Conservation (phyloP, 2,329 filamentous ascomycete species). For the Penicillium italicum region DNA sequence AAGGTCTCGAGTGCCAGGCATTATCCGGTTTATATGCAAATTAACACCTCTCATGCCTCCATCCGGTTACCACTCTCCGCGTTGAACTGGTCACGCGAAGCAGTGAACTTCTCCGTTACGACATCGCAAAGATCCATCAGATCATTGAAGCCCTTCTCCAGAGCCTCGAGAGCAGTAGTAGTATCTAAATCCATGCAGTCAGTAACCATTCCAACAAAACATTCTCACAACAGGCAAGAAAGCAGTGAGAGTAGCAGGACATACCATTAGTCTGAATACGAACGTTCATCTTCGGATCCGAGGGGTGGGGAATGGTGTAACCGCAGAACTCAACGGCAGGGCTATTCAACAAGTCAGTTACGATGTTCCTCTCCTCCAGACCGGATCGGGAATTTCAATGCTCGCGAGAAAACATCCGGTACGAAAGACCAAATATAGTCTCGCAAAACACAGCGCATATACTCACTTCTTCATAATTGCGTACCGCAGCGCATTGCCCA, state of each 20-base stretch:
- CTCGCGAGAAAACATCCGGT: not conserved
- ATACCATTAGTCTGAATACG: constrained; percentile 95
- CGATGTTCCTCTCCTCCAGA: not conserved
- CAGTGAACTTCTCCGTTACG: constrained; percentile 82
- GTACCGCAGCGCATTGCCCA: constrained; percentile 90
- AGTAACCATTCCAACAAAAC: not conserved
- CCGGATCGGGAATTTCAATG: not conserved
- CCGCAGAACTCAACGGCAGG: constrained; percentile 97
- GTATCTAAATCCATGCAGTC: constrained; percentile 54
- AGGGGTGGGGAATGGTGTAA: constrained; percentile 95
- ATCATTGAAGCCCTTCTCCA: constrained; percentile 86
- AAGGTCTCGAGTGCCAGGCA: too few species aligned
- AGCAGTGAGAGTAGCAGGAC: constrained; percentile 27
- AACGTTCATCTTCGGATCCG: constrained; percentile 93
- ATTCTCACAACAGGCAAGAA: not conserved
- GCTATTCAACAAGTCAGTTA: constrained; percentile 47
- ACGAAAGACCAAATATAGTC: not conserved
- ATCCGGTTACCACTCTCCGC: constrained; percentile 35
- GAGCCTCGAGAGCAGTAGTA: constrained; percentile 74
- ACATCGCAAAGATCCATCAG: constrained; percentile 90
- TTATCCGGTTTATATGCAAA: too few species aligned
- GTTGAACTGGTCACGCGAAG: constrained; percentile 61
- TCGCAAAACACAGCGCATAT: not conserved
- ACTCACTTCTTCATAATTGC: constrained; percentile 98
- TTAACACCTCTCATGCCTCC: constrained; percentile 23